These are phyloP conservation scores for Bremia lactucae DNA, from an alignment of 352 stramenopile genomes.

Conservation along the genomic window DNA sequence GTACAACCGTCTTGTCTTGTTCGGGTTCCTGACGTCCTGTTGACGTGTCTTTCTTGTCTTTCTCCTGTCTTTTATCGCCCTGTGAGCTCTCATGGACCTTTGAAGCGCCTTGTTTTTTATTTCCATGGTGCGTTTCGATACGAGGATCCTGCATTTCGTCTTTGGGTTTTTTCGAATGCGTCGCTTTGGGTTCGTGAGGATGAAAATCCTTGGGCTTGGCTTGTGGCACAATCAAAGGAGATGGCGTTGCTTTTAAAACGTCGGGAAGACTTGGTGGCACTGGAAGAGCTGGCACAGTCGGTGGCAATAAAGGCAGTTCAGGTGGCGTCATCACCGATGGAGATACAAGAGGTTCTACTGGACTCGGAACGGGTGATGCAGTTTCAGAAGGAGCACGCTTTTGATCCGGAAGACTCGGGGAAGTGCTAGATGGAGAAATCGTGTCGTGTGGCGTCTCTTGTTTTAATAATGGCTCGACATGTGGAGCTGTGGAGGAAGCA, in stretches of 20 bases:
- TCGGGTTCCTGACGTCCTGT: slow-evolving; percentile 3
- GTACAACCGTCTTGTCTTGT: slow-evolving; percentile 2
- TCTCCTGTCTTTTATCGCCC: neutral
- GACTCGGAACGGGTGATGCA: slow-evolving; percentile 2
- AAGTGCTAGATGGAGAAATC: too few relatives aligned
- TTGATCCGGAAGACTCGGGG: slow-evolving; percentile 7
- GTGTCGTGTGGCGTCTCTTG: too few relatives aligned
- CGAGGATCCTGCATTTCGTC: too few relatives aligned
- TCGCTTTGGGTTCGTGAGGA: slow-evolving; percentile 7
- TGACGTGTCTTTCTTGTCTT: slow-evolving; percentile 5
- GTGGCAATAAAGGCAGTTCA: neutral
- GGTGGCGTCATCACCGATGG: neutral
- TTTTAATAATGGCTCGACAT: too few relatives aligned
- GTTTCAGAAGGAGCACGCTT: slow-evolving; percentile 2
- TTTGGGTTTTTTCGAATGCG: too few relatives aligned
- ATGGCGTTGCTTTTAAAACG: neutral
- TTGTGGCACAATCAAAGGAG: neutral
- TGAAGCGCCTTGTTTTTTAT: slow-evolving; percentile 6
- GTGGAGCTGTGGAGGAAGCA: neutral
- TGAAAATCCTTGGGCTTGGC: slow-evolving; percentile 1
- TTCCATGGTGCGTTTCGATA: slow-evolving; percentile 3
- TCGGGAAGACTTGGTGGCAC: slow-evolving; percentile 3
- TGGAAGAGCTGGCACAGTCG: neutral
- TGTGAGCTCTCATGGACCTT: slow-evolving; percentile 4
- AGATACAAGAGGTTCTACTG: neutral